These are phyloP conservation scores for Peronospora belbahrii DNA, from an alignment of 352 stramenopile genomes.

Conservation along the genomic window DNA sequence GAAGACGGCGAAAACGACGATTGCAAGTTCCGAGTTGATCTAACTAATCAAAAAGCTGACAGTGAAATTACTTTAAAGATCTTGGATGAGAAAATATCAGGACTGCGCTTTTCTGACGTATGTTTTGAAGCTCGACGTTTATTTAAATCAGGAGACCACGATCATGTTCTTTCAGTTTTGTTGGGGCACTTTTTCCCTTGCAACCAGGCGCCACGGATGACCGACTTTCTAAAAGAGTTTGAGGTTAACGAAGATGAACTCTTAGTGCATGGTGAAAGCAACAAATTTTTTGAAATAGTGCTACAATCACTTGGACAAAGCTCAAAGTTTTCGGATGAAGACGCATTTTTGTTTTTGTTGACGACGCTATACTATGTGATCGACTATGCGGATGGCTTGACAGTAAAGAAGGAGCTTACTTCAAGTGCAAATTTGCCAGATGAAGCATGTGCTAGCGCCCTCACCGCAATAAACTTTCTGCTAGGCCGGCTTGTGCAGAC, in stretches of 20 bases:
- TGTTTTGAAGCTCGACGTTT: slow-evolving; percentile 42
- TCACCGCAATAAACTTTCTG: slow-evolving; percentile 33
- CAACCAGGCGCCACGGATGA: slow-evolving; percentile 35
- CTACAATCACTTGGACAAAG: slow-evolving; percentile 34
- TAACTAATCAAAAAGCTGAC: slow-evolving; percentile 43
- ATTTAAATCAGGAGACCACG: slow-evolving; percentile 28
- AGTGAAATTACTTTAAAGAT: slow-evolving; percentile 30
- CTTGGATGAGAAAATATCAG: slow-evolving; percentile 41
- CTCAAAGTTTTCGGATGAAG: slow-evolving; percentile 23
- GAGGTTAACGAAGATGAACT: slow-evolving; percentile 17
- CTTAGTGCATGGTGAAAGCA: background rate
- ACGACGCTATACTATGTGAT: slow-evolving; percentile 37
- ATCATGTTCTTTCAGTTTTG: slow-evolving; percentile 33
- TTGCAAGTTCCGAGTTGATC: slow-evolving; percentile 13
- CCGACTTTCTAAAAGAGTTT: slow-evolving; percentile 55
- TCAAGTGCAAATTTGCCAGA: slow-evolving; percentile 18
- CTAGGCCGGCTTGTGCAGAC: slow-evolving; percentile 23
- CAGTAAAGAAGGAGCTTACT: slow-evolving; percentile 7
- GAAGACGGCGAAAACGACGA: background rate
- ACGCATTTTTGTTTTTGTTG: slow-evolving; percentile 29
- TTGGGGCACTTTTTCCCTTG: slow-evolving; percentile 49
- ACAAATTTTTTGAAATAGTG: slow-evolving; percentile 34
- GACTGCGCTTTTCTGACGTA: slow-evolving; percentile 49
- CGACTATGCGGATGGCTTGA: slow-evolving; percentile 28
- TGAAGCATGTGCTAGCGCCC: slow-evolving; percentile 26